Conservation (phyloP, 306 rosid species). For the Ceratonia siliqua region DNA sequence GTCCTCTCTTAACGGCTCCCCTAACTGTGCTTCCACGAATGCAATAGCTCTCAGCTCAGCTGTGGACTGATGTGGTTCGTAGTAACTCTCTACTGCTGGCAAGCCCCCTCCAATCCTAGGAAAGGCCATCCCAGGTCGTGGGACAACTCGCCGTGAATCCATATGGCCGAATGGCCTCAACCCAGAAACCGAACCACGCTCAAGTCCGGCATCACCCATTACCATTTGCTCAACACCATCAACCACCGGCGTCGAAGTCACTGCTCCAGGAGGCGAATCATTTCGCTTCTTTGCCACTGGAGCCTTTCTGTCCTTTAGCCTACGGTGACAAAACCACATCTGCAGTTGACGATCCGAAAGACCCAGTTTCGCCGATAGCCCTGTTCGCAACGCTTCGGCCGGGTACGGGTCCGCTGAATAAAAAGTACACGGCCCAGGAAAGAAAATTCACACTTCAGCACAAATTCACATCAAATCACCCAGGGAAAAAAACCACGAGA, state of each 20-base stretch:
- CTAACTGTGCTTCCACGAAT: slow-evolving; percentile 74
- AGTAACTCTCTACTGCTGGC: slow-evolving; percentile 42
- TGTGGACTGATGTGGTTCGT: slow-evolving; percentile 48
- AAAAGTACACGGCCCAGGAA: slow-evolving; percentile 11
- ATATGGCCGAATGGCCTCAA: slow-evolving; percentile 30
- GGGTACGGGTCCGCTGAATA: slow-evolving; percentile 64
- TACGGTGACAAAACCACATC: slow-evolving; percentile 91
- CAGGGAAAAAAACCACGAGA: neutral
- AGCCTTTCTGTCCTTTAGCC: slow-evolving; percentile 66
- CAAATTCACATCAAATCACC: slow-evolving; percentile 9
- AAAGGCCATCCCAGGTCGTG: slow-evolving; percentile 39
- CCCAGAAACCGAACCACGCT: slow-evolving; percentile 39
- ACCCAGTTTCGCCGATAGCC: slow-evolving; percentile 53
- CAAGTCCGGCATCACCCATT: slow-evolving; percentile 36
- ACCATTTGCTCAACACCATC: slow-evolving; percentile 42
- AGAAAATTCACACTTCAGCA: slow-evolving; percentile 26
- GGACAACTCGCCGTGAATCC: slow-evolving; percentile 41
- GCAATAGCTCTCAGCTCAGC: slow-evolving; percentile 60
- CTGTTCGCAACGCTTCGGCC: slow-evolving; percentile 60
- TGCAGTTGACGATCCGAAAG: slow-evolving; percentile 80
- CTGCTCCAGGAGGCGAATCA: slow-evolving; percentile 29
- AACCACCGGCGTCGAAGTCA: slow-evolving; percentile 1
- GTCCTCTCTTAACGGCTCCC: slow-evolving; percentile 64
- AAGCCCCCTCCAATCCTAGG: slow-evolving; percentile 45
- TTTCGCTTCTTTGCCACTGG: slow-evolving; percentile 34